Base-by-base conservation (phyloP, 208 protist species). In the Herpetomonas samuelpessoai region DNA sequence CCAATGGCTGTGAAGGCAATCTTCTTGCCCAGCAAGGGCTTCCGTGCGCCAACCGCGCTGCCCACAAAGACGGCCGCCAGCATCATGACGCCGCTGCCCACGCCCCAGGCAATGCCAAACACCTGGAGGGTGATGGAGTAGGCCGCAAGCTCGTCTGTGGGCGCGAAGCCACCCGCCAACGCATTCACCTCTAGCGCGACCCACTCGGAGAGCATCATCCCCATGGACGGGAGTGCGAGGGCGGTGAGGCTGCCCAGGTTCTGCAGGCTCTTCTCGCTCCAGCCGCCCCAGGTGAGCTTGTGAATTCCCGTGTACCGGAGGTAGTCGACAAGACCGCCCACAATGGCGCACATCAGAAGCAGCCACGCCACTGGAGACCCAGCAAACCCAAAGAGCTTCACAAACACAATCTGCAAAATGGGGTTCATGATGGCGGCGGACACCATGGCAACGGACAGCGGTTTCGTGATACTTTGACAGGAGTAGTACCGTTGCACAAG, bases 171-270 rank as follows among this genome's bases (percentile, higher is more conserved):
- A 6, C 75, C 76, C 0, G 76, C 84, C 31, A 91, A 60, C 24
- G 62, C 70, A 65, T 89, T 89, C 28, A 94, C 63, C 62, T 94
- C 88, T 9, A 94, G 54, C 48, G 77, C 80, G 1, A 91, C 84
- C 88, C 88, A 94, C 69, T 94, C 82, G 49, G 81, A 86, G 52
- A 94, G 61, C 83, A 91, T 92, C 51, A 94, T 76, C 55, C 75
- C 84, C 82, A 94, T 88, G 0, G 88, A 94, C 14, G 88, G 84
- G n/a, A 92, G 38, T 27, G 88, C 84, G 46, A 94, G 74, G 35
- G 54, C 65, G 14, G 81, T 25, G n/a, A 94, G 69, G 28, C 45
- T 58, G 25, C 54, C 59, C 3, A 89, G 31, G 63, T 89, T 79
- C 59, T 81, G 66, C 41, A 69, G 31, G 49, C 78, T 71, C 50